phyloP scores from a whole-genome alignment of 2,329 filamentous ascomycete species.

The Fonsecaea monophora region DNA sequence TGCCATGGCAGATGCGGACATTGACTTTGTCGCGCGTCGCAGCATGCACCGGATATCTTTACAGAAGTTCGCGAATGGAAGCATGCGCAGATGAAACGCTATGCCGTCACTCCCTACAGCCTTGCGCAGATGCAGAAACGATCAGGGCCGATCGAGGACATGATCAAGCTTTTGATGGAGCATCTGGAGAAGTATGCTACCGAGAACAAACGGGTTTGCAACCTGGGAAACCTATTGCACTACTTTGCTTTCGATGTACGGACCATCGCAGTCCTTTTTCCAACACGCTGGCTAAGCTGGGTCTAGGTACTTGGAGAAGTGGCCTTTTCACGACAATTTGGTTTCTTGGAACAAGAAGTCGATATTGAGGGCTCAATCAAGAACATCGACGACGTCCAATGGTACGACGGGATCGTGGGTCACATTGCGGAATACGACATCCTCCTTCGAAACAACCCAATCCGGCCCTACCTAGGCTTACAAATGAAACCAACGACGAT shows the following conservation, averaged over 20 bases:
- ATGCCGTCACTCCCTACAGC: slow-evolving; percentile 41
- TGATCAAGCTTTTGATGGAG: slow-evolving; percentile 54
- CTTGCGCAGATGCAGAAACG: slow-evolving; percentile 41
- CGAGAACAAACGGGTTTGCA: slow-evolving; percentile 45
- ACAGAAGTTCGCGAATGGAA: slow-evolving; percentile 62
- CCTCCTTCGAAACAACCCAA: slow-evolving; percentile 58
- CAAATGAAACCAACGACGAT: slow-evolving; percentile 52
- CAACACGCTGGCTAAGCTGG: slow-evolving; percentile 9
- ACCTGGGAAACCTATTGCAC: slow-evolving; percentile 54
- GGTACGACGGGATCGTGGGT: slow-evolving; percentile 43
- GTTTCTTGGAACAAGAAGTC: slow-evolving; percentile 58
- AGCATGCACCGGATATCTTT: slow-evolving; percentile 64
- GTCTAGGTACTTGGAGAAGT: slow-evolving; percentile 44
- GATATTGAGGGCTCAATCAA: slow-evolving; percentile 61
- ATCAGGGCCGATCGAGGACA: slow-evolving; percentile 41
- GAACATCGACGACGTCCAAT: slow-evolving; percentile 55
- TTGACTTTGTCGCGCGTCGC: slow-evolving; percentile 47
- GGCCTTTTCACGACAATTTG: slow-evolving; percentile 54
- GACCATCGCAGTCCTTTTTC: neutral
- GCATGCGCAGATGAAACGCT: slow-evolving; percentile 63
- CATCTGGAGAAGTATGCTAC: slow-evolving; percentile 53
- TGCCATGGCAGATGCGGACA: no score
- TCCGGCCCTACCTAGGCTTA: slow-evolving; percentile 46
- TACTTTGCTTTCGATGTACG: slow-evolving; percentile 54
- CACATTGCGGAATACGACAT: slow-evolving; percentile 54